These are phyloP conservation scores for Rutstroemia sp. DNA, from an alignment of 2,329 filamentous ascomycete genomes.

Conservation along the genomic window DNA sequence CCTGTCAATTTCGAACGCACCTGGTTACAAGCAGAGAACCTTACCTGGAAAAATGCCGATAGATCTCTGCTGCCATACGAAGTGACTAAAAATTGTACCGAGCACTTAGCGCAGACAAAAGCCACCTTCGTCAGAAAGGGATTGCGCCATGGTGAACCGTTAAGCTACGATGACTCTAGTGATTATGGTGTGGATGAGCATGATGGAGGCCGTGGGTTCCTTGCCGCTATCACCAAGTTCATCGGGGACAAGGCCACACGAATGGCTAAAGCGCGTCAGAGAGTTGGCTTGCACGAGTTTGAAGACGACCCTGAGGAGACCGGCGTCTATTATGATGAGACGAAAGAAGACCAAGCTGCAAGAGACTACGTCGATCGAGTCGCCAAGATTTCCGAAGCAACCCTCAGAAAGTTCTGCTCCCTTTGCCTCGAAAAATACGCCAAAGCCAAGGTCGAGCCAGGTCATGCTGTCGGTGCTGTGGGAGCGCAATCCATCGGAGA, in stretches of 20 bases:
- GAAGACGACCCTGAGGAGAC: conserved; percentile 30
- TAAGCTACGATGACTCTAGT: conserved; percentile 63
- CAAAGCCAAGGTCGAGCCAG: conserved; percentile 84
- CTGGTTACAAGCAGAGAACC: conserved; percentile 70
- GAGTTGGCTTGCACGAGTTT: conserved; percentile 43
- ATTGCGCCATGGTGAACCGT: conserved; percentile 51
- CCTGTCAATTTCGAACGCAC: conserved; percentile 90
- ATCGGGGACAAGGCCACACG: conserved; percentile 57
- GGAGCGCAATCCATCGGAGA: conserved; percentile 98
- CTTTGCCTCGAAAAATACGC: conserved; percentile 86
- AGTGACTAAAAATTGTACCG: conserved; percentile 60
- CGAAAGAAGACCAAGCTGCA: conserved; percentile 21
- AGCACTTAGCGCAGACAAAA: conserved; percentile 61
- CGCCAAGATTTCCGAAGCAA: conserved; percentile 72
- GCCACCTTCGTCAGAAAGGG: conserved; percentile 54
- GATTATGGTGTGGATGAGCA: conserved; percentile 67
- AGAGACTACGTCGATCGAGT: conserved; percentile 37
- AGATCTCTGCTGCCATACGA: conserved; percentile 65
- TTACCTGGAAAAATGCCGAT: conserved; percentile 75
- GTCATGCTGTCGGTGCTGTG: conserved; percentile 91
- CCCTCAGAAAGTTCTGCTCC: conserved; percentile 68
- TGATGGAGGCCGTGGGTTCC: conserved; percentile 76
- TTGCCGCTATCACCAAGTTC: conserved; percentile 69
- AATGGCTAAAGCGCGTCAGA: conserved; percentile 46
- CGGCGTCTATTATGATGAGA: conserved; percentile 24